Evolutionary conservation across 2,329 filamentous ascomycete species (phyloP), one percentile per base, ranked within the genome.

Genomic region (Colletotrichum caudatum): DNA sequence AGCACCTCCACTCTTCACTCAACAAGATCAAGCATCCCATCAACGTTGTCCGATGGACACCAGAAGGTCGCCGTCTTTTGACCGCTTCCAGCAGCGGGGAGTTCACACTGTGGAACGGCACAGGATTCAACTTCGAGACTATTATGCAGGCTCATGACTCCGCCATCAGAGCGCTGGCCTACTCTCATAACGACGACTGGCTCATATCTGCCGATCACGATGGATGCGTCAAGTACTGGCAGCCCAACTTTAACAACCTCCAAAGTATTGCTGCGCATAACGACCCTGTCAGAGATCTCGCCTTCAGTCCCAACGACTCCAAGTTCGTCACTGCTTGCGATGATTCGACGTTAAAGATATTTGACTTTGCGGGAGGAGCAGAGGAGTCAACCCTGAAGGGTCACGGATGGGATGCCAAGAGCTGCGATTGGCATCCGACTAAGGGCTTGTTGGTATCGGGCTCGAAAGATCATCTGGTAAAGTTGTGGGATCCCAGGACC

Each of bases 21-120:
- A 98, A 98, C 84, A 99, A 99, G 80, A 95, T 97, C 78, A 97
- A 97, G 79, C 96, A 98, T 76, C 96, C 96, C 1, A 93, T 99
- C 78, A 98, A 98, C 74, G 94, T 98, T 11, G 95, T 99, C 51
- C 90, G 94, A 80, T 99, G 96, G 96, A 99, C 97, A 20, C 96
- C 96, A 8, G 96, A 99, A 81, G 96, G 96, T 37, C 91, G 96
- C 73, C 88, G 96, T 75, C 84, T 99, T 68, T 87, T 99, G 79
- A 98, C 96, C 0, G 96, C 94, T 29, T 97, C 95, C 0, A 97
- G 94, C 75, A 98, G 95, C 80, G 96, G 96, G 78, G 96, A 99
- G 80, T 99, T 99, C 78, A 99, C 97, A 50, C 83, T 99, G 4
- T 99, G 96, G 96, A 99, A 99, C 80, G 96, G 96, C 74, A 98